Conservation (phyloP, 139 green algal species). For the Chlorella vulgaris region DNA sequence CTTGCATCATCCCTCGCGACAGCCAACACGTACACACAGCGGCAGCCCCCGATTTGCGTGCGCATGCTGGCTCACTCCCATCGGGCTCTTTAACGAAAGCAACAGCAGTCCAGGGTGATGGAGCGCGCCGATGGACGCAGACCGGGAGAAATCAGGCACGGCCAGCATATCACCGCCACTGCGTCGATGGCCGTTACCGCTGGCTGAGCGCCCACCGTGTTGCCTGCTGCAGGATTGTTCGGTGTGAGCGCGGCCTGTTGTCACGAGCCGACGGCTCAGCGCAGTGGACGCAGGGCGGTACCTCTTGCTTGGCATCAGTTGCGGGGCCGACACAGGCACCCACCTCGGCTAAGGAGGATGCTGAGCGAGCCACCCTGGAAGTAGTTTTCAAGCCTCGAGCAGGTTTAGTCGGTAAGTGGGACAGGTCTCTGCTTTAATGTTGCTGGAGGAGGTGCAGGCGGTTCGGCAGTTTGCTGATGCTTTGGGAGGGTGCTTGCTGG, state of each 20-base stretch:
- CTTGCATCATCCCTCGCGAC: no score
- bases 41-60: no score
- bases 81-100: neutral
- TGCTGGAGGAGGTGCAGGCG: neutral
- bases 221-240: slow-evolving; percentile 45
- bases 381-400: slow-evolving; percentile 64
- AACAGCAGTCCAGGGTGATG: neutral
- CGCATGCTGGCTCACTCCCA: no score
- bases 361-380: slow-evolving; percentile 64
- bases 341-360: slow-evolving; percentile 53
- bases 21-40: no score
- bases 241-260: slow-evolving; percentile 65
- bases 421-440: no score
- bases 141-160: slow-evolving; percentile 13
- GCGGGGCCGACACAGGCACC: slow-evolving; percentile 59
- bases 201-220: neutral
- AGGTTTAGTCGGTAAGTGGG: slow-evolving; percentile 53
- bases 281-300: slow-evolving; percentile 65
- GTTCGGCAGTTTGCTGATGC: neutral
- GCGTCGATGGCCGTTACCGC: neutral
- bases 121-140: slow-evolving; percentile 19
- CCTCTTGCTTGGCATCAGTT: slow-evolving; percentile 65
- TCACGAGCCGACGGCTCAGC: slow-evolving; percentile 69
- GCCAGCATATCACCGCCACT: neutral
- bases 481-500: neutral